These are phyloP conservation scores for Aspergillus ostianus DNA, from an alignment of 495 filamentous ascomycete genomes.

Conservation along the genomic window DNA sequence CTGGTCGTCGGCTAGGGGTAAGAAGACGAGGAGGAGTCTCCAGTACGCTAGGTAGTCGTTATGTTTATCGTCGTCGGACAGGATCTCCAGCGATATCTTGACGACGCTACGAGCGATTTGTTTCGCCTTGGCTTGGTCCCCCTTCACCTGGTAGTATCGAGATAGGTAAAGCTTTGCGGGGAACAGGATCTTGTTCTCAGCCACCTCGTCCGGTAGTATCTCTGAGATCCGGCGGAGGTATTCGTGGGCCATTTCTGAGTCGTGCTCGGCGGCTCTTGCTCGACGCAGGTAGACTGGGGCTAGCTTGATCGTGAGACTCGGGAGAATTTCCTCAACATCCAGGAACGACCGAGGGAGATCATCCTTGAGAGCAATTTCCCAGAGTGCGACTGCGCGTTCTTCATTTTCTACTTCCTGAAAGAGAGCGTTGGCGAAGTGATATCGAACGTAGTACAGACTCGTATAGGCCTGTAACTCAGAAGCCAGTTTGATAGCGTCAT, in stretches of 20 bases:
- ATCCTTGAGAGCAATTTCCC: constrained; percentile 20
- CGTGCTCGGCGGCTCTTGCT: constrained; percentile 11
- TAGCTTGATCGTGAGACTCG: constrained; percentile 18
- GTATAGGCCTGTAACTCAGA: constrained; percentile 11
- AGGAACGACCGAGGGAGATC: constrained; percentile 18
- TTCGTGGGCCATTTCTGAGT: constrained; percentile 10
- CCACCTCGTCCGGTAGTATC: constrained; percentile 15
- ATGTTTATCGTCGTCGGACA: constrained; percentile 41
- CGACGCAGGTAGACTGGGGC: constrained; percentile 19
- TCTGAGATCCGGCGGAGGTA: constrained; percentile 16
- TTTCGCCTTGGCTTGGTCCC: constrained; percentile 23
- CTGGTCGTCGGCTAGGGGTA: constrained; percentile 24
- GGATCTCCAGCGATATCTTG: constrained; percentile 36
- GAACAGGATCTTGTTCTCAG: constrained; percentile 18
- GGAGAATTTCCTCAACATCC: constrained; percentile 17
- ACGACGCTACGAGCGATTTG: constrained; percentile 28
- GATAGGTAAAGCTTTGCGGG: constrained; percentile 24
- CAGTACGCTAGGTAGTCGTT: constrained; percentile 42
- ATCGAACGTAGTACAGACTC: constrained; percentile 20
- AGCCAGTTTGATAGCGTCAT: constrained; percentile 29
- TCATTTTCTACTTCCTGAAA: constrained; percentile 16
- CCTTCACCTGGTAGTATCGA: constrained; percentile 29
- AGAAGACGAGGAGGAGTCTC: constrained; percentile 26
- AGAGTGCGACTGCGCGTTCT: constrained; percentile 18
- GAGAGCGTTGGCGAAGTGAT: constrained; percentile 21